These are phyloP conservation scores for Cajanus cajan DNA, from an alignment of 306 rosid species.

Conservation along the genomic window DNA sequence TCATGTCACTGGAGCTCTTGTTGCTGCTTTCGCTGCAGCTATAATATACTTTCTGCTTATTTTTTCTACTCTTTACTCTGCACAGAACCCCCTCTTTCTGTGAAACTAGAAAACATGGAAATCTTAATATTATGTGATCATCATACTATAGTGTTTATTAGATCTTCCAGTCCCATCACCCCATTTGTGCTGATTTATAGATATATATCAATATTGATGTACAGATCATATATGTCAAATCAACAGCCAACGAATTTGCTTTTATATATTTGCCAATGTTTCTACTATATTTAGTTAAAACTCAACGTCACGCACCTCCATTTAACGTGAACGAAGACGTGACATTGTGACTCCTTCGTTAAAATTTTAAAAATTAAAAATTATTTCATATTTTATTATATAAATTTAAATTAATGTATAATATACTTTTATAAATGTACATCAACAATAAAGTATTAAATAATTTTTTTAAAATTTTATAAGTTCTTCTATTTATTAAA, in stretches of 20 bases:
- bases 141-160: no score
- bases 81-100: conserved; percentile 22
- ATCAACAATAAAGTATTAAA: no score
- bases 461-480: no score
- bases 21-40: conserved; percentile 38
- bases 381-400: no score
- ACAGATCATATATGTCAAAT: neutral
- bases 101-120: neutral
- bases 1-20: conserved; percentile 42
- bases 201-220: neutral
- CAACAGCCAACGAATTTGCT: neutral
- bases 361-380: no score
- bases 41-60: conserved; percentile 35
- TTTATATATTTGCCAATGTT: neutral
- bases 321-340: no score
- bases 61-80: conserved; percentile 17
- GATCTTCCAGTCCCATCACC: neutral
- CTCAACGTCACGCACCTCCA: neutral
- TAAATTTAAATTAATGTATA: no score
- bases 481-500: no score
- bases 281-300: neutral
- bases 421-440: no score
- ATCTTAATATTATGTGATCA: no score
- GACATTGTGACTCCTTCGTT: no score
- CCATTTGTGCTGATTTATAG: neutral